These are phyloP conservation scores for Kluyveromyces nonfermentans DNA, from an alignment of 805 yeast genomes.

Conservation along the genomic window DNA sequence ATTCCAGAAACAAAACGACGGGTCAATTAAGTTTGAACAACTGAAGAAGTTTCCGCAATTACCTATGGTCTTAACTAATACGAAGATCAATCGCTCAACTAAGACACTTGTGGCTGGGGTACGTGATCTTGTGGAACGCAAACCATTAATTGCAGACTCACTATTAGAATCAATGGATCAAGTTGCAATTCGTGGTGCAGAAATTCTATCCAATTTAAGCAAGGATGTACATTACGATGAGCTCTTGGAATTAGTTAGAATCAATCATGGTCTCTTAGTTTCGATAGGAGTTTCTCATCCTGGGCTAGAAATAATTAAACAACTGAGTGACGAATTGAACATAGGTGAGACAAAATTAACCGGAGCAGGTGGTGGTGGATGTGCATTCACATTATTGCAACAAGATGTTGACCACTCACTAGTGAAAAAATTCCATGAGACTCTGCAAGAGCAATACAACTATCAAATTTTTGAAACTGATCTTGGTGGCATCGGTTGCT, in stretches of 20 bases:
- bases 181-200: constrained; percentile 56
- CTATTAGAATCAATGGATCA: constrained; percentile 71
- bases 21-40: constrained; percentile 15
- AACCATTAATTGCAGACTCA: constrained; percentile 46
- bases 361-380: constrained; percentile 99
- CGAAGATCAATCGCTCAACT: constrained; percentile 80
- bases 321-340: constrained; percentile 48
- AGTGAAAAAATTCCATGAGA: constrained; percentile 27
- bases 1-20: constrained; percentile 52
- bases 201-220: constrained; percentile 32
- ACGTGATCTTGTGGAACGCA: constrained; percentile 40
- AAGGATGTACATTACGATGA: constrained; percentile 28
- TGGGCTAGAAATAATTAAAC: constrained; percentile 64
- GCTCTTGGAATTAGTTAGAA: constrained; percentile 54
- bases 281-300: constrained; percentile 92
- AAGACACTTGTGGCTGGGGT: constrained; percentile 77
- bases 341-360: constrained; percentile 90
- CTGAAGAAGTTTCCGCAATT: constrained; percentile 53
- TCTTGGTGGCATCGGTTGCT: constrained; percentile 86
- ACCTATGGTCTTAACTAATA: constrained; percentile 69
- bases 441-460: constrained; percentile 35
- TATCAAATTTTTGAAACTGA: constrained; percentile 71
- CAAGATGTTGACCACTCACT: constrained; percentile 32
- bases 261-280: constrained; percentile 82
- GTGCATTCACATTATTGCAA: constrained; percentile 78